Base-by-base conservation (phyloP, 192 early-diverging fungal genomes). In the Spinellus fusiger region DNA sequence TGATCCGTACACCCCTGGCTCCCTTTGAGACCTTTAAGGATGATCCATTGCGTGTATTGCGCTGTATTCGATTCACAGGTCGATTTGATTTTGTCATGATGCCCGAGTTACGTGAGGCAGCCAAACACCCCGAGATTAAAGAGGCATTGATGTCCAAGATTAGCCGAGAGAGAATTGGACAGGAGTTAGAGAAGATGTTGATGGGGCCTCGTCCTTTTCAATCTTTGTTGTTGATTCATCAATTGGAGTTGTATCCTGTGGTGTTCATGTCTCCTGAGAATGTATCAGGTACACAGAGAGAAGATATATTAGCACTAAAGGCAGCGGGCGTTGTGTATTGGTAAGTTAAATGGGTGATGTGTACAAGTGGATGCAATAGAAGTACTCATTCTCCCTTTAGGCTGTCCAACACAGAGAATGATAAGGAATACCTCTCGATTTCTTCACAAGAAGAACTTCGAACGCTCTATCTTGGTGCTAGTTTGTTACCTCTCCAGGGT, bases 181-280 rank as follows among this genome's bases (percentile, higher is more conserved):
- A 80, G 0, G 97, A 99, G 71, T 47, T 99, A 5, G 88, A 93
- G 50, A 98, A 98, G 68, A 97, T 98, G 94, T 78, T 96, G 47
- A 75, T 64, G 9, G 87, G 90, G 3, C 62, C 69, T 56, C 47
- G 64, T 53, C 60, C 79, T 50, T 0, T 70, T 58, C 56, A 61
- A 15, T 47, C 77, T 5, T 56, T 83, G 6, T 35, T 67, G 28
- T 56, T 80, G 33, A 64, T 80, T 0, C 52, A 76, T 16, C 47
- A 61, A 6, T 67, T 78, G 13, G 66, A 64, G 2, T 48, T 83
- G 2, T 83, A 83, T 49, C 54, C 73, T 12, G 56, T 71, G 54
- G 72, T 80, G 4, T 78, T 83, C 52, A 58, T 70, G 6, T 53
- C 80, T 7, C 81, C 81, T 26, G 51, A 56, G 20, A 49, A 47